Evolutionary conservation across 2,329 filamentous ascomycete species (phyloP), one percentile per base, ranked within the genome.

Genomic region (Thyridium curvatum): DNA sequence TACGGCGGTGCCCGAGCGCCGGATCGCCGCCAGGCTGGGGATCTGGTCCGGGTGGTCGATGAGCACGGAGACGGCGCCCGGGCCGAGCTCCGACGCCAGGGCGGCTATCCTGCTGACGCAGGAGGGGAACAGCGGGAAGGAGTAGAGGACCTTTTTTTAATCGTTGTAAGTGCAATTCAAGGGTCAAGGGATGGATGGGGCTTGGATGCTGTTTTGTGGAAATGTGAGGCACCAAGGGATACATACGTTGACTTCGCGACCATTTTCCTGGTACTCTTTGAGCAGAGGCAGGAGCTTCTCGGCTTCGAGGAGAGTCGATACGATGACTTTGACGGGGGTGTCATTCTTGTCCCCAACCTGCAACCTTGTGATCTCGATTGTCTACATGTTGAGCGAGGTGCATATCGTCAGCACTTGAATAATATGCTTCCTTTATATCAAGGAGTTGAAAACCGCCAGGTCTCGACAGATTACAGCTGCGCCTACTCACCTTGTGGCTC

Each of bases 401-500:
- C 21, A 26, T 6, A 26, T 26, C 21, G 6, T 26, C 21, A 26
- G 21, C n/a, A n/a, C n/a, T n/a, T n/a, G n/a, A n/a, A n/a, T n/a
- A n/a, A n/a, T n/a, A n/a, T n/a, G n/a, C n/a, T n/a, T n/a, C n/a
- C n/a, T n/a, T n/a, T n/a, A n/a, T n/a, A n/a, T n/a, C n/a, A n/a
- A n/a, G n/a, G n/a, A n/a, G n/a, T n/a, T n/a, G n/a, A n/a, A 26
- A 26, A 26, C 21, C 21, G 21, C 10, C 21, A 26, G 10, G 21
- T 26, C 21, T 26, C 10, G 6, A n/a, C n/a, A n/a, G n/a, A n/a
- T n/a, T n/a, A n/a, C 10, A 26, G 21, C 6, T 26, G 6, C 6
- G 21, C n/a, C n/a, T n/a, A n/a, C 21, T 40, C 60, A 82, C 83
- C 67, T 93, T 93, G 59, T 93, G 86, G 16, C 84, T 89, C 62